Evolutionary conservation across 179 eudicot species (phyloP), one percentile per base, ranked within the genome.

Genomic region (Nepenthes alata): DNA sequence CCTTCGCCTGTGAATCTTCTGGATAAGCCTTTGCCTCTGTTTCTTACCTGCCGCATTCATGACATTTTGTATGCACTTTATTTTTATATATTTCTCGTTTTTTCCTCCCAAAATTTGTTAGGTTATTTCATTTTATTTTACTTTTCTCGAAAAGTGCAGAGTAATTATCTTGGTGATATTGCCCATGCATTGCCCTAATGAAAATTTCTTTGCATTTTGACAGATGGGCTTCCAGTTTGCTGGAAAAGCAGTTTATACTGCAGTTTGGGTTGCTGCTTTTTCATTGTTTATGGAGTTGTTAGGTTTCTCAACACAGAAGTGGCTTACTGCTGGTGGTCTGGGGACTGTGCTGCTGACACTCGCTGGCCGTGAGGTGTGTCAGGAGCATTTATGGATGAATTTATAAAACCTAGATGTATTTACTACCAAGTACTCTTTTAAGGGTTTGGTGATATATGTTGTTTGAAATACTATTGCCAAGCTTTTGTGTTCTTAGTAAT

Each of bases 211-310:
- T 62, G 11, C n/a, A 39, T 47, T 39, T 45, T 63, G 58, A 64
- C 82, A 91, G 96, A 83, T 89, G 96, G 91, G 95, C 48, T 86
- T 84, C 69, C 87, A 91, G 67, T 91, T 91, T 86, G 95, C 96
- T 81, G 95, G 91, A 52, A 88, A 80, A 86, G 95, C 98, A 78
- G 75, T 91, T 48, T 89, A 81, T 63, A 73, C 87, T 63, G 95
- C 95, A 49, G 96, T 91, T 36, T 91, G 96, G 98, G 91, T 91
- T 67, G 98, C 98, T 68, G 96, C 98, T 62, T 77, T 78, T 70
- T 79, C 91, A 61, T 78, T 91, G 71, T 91, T 89, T 71, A 84
- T 89, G 95, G 98, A 91, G 80, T 73, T 91, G 77, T 75, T 89
- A 67, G 98, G 98, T 59, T 89, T 91, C 72, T 86, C 95, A 51